These are phyloP conservation scores for Lumnitzera littorea DNA, from an alignment of 345 rosid species.

Conservation along the genomic window DNA sequence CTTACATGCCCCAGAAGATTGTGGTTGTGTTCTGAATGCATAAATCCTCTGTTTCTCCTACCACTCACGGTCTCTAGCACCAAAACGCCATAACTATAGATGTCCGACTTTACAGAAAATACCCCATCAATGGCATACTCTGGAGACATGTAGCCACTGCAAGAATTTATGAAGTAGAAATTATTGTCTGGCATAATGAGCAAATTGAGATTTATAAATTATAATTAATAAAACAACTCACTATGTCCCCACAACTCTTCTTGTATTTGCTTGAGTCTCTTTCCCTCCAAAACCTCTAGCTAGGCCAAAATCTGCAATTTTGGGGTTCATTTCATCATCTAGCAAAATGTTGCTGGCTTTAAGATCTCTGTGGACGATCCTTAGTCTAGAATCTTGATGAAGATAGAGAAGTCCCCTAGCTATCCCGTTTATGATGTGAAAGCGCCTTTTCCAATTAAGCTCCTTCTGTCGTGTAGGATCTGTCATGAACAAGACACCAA, in stretches of 20 bases:
- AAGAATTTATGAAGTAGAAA: neutral
- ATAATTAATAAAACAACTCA: neutral
- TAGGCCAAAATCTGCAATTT: conserved; percentile 23
- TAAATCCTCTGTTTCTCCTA: conserved; percentile 21
- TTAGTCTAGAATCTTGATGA: conserved; percentile 24
- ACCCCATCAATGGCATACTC: conserved; percentile 33
- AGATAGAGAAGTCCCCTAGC: conserved; percentile 25
- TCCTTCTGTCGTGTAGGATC: conserved; percentile 16
- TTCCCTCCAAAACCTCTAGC: conserved; percentile 19
- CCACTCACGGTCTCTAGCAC: conserved; percentile 28
- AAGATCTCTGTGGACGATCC: conserved; percentile 22
- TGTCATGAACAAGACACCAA: neutral
- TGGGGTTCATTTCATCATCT: conserved; percentile 20
- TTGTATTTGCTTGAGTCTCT: conserved; percentile 11
- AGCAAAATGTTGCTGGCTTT: conserved; percentile 24
- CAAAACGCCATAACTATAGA: conserved; percentile 34
- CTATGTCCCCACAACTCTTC: conserved; percentile 22
- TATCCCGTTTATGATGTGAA: conserved; percentile 18
- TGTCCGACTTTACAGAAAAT: conserved; percentile 31
- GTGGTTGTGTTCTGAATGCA: conserved; percentile 17
- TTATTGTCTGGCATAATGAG: too few species aligned
- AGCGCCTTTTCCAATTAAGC: conserved; percentile 17
- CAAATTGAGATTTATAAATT: too few species aligned
- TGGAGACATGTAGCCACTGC: conserved; percentile 45
- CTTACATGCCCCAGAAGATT: conserved; percentile 32